Conservation (phyloP, 306 rosid genomes). For the Trifolium subterraneum region DNA sequence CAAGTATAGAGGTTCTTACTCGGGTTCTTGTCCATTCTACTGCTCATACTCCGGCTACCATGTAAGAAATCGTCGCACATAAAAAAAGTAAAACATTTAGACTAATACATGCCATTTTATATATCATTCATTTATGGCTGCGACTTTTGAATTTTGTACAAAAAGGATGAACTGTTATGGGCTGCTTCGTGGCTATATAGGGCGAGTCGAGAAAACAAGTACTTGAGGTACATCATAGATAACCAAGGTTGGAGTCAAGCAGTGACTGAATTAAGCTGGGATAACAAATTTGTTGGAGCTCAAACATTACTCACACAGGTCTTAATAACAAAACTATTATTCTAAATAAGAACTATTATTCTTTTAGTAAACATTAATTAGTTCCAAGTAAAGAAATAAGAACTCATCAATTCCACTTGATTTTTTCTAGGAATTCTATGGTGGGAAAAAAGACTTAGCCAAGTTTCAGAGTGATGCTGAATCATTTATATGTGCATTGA, state of each 20-base stretch:
- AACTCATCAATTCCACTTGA: too few species aligned
- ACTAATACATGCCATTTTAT: neutral
- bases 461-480: slow-evolving; percentile 63
- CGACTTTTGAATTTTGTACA: neutral
- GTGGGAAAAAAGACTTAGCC: slow-evolving; percentile 59
- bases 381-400: too few species aligned
- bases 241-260: slow-evolving; percentile 82
- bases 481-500: slow-evolving; percentile 69
- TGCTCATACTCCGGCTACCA: slow-evolving; percentile 89
- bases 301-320: slow-evolving; percentile 77
- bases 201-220: slow-evolving; percentile 63
- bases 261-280: slow-evolving; percentile 84
- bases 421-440: slow-evolving; percentile 63
- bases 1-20: slow-evolving; percentile 71
- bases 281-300: slow-evolving; percentile 86
- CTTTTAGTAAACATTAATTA: neutral
- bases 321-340: too few species aligned
- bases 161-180: slow-evolving; percentile 89
- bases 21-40: slow-evolving; percentile 83
- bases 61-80: slow-evolving; percentile 44
- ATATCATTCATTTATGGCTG: neutral
- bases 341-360: too few species aligned
- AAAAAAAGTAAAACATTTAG: slow-evolving; percentile 12
- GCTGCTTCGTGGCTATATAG: slow-evolving; percentile 85
- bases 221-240: slow-evolving; percentile 55